Evolutionary conservation across 805 yeast species (phyloP).

Genomic region (Candida rishiriensis): DNA sequence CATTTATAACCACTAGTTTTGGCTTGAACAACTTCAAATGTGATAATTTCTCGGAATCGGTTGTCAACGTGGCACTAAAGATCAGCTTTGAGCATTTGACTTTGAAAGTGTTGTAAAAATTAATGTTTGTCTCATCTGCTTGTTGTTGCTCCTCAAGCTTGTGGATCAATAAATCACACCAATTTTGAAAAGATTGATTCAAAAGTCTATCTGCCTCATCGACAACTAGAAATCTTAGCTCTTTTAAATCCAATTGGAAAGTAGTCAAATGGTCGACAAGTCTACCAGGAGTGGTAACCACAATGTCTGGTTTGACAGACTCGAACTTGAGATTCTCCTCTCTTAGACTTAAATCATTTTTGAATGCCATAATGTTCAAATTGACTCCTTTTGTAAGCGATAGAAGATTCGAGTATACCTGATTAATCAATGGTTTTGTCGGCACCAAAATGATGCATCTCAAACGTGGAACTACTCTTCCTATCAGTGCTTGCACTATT

Average conservation of each 20-base stretch:
- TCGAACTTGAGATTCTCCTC: constrained; percentile 58
- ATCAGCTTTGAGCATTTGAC: constrained; percentile 56
- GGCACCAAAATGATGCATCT: constrained; percentile 84
- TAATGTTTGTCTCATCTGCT: constrained; percentile 4
- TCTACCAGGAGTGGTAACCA: constrained; percentile 76
- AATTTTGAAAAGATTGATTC: constrained; percentile 89
- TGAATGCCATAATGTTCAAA: constrained; percentile 58
- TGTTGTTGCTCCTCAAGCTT: constrained; percentile 33
- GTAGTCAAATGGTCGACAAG: constrained; percentile 66
- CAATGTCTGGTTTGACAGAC: constrained; percentile 52
- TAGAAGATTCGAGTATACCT: constrained; percentile 65
- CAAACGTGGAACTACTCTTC: constrained; percentile 63
- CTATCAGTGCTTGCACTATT: constrained; percentile 60
- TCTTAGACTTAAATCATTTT: constrained; percentile 45
- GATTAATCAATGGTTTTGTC: constrained; percentile 80
- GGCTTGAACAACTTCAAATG: constrained; percentile 67
- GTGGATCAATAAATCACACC: constrained; percentile 62
- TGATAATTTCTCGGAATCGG: constrained; percentile 84
- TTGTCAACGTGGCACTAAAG: constrained; percentile 90
- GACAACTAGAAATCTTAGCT: constrained; percentile 59
- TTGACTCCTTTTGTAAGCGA: constrained; percentile 62
- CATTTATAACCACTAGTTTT: constrained; percentile 68
- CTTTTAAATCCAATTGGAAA: constrained; percentile 40
- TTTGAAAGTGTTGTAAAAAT: constrained; percentile 32
- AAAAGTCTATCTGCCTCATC: constrained; percentile 82